Evolutionary conservation across 1,284 basidiomycete genomes (phyloP), one percentile per base, ranked within the genome.

Genomic region (Flammula alnicola): DNA sequence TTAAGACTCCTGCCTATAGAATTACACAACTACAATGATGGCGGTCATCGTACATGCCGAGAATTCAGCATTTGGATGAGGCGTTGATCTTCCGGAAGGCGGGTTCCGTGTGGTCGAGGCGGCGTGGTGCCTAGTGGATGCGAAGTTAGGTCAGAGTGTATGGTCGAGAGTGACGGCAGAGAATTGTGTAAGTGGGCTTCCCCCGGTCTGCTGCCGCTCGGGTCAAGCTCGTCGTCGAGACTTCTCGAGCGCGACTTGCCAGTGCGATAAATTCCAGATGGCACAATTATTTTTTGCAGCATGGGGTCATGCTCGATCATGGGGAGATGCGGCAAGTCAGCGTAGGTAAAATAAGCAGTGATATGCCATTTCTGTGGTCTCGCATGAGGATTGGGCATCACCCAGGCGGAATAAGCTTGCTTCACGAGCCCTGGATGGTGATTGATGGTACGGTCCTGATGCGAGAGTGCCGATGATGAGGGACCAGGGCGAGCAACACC

Each of bases 391-490:
- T 74, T 66, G 35, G 74, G 66, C 17, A 69, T 65, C n/a, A 83
- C 79, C 73, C 77, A 82, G 25, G 81, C 81, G 5, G 82, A 84
- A 63, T 84, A 85, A 17, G 82, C 80, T 62, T 84, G 82, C 63
- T 84, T 84, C 43, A 84, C 78, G 32, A 84, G 67, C 16, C 81
- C 81, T 25, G 70, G 60, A 37, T 80, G 80, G 51, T 77, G 75
- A 44, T 76, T 72, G 19, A 75, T 71, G 50, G 76, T 78, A 32
- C 80, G 73, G 58, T 82, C 80, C 60, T 79, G 80, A 65, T 83
- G 80, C 23, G 81, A 78, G 54, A 81, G 56, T 9, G 81, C 80
- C 33, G 80, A 80, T 12, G 80, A 82, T 2, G 75, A 69, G 52
- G 73, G 75, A 11, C 72, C 66, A 19, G 63, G 72, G 26, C 75